Evolutionary conservation across 495 filamentous ascomycete genomes (phyloP).

Genomic region (Cercophora scortea): DNA sequence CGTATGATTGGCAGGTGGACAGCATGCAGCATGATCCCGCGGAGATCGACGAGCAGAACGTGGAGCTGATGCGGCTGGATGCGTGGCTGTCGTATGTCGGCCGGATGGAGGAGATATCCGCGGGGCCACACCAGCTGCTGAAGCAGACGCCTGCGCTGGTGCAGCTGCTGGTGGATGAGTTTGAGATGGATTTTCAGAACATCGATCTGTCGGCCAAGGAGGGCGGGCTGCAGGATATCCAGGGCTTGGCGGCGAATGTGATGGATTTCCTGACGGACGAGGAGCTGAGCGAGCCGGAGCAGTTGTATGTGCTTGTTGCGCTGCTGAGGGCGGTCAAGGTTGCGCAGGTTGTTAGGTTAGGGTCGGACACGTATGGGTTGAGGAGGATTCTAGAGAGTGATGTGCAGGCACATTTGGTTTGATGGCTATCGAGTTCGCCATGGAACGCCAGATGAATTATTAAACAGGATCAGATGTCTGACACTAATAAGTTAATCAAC

Average conservation of each 20-base stretch:
- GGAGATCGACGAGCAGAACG: not conserved
- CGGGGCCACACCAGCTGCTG: not conserved
- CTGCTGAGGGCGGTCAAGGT: not conserved
- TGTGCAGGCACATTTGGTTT: not conserved
- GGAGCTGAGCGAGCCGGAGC: not conserved
- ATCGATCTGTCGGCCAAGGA: not conserved
- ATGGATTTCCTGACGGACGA: not conserved
- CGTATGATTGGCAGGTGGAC: not conserved
- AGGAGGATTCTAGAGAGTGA: not conserved
- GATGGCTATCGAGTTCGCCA: no score
- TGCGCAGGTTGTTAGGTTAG: not conserved
- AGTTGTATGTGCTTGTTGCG: not conserved
- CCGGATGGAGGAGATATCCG: not conserved
- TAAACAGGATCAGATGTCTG: no score
- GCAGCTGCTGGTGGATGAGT: not conserved
- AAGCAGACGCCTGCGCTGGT: not conserved
- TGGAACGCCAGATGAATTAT: no score
- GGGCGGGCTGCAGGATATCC: not conserved
- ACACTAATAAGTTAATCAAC: no score
- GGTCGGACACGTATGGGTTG: not conserved
- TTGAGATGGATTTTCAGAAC: not conserved
- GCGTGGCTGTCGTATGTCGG: not conserved
- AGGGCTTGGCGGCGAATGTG: not conserved
- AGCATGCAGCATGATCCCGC: not conserved
- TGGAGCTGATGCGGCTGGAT: not conserved